Base-by-base conservation (phyloP, 2,329 filamentous ascomycete species). In the Plenodomus lindquistii region DNA sequence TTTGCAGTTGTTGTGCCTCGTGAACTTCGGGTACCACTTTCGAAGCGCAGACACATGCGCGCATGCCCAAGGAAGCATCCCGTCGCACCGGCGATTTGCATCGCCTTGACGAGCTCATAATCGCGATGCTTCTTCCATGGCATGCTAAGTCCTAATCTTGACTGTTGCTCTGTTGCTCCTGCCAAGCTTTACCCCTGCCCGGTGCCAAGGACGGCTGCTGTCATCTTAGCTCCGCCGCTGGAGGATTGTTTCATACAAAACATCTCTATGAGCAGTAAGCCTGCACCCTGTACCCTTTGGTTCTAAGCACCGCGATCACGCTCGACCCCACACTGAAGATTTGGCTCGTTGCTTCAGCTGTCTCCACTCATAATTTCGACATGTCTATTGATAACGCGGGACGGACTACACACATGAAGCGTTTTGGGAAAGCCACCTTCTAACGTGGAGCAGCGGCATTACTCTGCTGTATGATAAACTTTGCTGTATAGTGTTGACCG, bases 101-200 rank as follows among this genome's bases (percentile, higher is more conserved):
- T 31, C 27, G 10, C 11, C 15, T 24, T 24, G 22, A 11, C 22
- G 11, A 24, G 22, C 22, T 11, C 13, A 13, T 13, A 6, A 37
- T 37, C 17, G 37, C 29, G 24, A 37, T 18, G 21, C 19, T 24
- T 22, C 35, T 38, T 22, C 35, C 39, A n/a, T 41, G 37, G 27
- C 29, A 41, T 40, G 22, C 24, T 27, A 36, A 34, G 15, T 31
- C 27, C 17, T 42, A 49, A 49, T 49, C 38, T 49, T 37, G 20
- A 21, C 36, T n/a, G n/a, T 15, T 31, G 27, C 22, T 24, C 35
- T 36, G 18, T 17, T 18, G 27, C 52, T 44, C 52, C 52, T 52
- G 52, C 52, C 52, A 47, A 54, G 52, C 27, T 7, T 4, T 4
- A 40, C 31, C 21, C 39, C 39, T 40, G 17, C 37, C 35, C 21